A percentile compares a stretch with the other conserved stretches of the same genome.
phyloP scores from a whole-genome alignment of 2,329 filamentous ascomycete species.

The Hymenoscyphus linearis region DNA sequence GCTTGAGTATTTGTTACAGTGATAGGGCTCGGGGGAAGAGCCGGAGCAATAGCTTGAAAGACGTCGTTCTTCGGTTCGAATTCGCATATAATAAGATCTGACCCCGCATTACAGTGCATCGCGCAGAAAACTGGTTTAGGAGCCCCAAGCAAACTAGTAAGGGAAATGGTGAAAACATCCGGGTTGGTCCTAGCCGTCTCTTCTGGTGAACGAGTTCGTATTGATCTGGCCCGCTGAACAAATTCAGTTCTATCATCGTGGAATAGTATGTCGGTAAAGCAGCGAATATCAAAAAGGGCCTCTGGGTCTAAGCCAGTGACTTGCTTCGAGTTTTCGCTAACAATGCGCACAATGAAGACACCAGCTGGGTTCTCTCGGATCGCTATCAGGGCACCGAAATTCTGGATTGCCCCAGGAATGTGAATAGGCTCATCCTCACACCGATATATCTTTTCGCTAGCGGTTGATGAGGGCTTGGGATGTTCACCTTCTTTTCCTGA shows the following conservation, averaged over 20 bases:
- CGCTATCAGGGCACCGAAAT: constrained; percentile 21
- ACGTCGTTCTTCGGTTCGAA: constrained; percentile 19
- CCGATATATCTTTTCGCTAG: constrained; percentile 12
- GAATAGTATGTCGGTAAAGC: constrained; percentile 20
- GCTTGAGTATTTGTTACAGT: constrained; percentile 13
- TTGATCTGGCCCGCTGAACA: constrained; percentile 8
- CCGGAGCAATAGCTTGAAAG: constrained; percentile 13
- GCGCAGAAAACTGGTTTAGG: constrained; percentile 19
- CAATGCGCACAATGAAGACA: constrained; percentile 17
- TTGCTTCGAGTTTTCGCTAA: constrained; percentile 20
- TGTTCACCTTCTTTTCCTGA: not conserved
- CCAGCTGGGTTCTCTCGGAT: constrained; percentile 15
- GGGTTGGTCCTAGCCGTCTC: constrained; percentile 12
- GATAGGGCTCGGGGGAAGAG: constrained; percentile 11
- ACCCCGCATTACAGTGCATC: constrained; percentile 15
- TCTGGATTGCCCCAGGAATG: constrained; percentile 22
- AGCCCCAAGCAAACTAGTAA: constrained; percentile 15
- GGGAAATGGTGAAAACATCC: constrained; percentile 20
- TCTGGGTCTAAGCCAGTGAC: constrained; percentile 17
- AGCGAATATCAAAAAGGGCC: constrained; percentile 19
- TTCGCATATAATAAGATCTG: constrained; percentile 22
- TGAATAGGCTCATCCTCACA: constrained; percentile 26
- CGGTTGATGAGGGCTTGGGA: not conserved
- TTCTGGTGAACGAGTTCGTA: constrained; percentile 5
- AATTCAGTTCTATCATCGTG: constrained; percentile 19